Conservation (phyloP, 805 yeast species). For the Pichia deserticola region DNA sequence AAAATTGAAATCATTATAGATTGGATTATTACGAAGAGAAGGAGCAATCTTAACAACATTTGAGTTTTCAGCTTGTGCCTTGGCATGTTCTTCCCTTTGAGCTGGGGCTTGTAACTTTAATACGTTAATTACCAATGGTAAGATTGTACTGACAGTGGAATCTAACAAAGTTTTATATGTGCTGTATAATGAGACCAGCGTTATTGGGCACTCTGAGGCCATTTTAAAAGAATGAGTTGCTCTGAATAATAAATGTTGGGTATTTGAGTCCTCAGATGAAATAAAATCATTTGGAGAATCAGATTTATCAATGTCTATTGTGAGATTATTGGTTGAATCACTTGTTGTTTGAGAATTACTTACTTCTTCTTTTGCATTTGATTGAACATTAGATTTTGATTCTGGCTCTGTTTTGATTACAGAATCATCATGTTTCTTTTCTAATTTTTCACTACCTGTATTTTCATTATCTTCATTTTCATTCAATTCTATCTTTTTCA, state of each 20-base stretch:
- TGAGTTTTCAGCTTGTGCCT: conserved; percentile 48
- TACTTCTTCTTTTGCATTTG: too few relatives aligned
- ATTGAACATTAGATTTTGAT: too few relatives aligned
- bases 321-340: too few relatives aligned
- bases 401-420: not conserved
- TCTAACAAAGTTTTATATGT: conserved; percentile 73
- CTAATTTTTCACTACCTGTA: not conserved
- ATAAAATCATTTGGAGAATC: conserved; percentile 35
- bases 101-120: conserved; percentile 74
- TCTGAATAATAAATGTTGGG: conserved; percentile 44
- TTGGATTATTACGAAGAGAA: conserved; percentile 63
- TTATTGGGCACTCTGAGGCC: conserved; percentile 92
- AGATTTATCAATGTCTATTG: not conserved
- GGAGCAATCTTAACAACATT: conserved; percentile 68
- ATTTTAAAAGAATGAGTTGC: conserved; percentile 84
- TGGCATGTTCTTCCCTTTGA: conserved; percentile 59
- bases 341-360: too few relatives aligned
- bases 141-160: conserved; percentile 62
- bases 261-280: conserved; percentile 32
- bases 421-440: not conserved
- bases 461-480: not conserved
- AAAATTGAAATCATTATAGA: conserved; percentile 80
- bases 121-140: conserved; percentile 74
- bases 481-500: not conserved
- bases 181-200: conserved; percentile 87